Evolutionary conservation across 495 filamentous ascomycete genomes (phyloP).

Genomic region (Neurospora tetrasperma): DNA sequence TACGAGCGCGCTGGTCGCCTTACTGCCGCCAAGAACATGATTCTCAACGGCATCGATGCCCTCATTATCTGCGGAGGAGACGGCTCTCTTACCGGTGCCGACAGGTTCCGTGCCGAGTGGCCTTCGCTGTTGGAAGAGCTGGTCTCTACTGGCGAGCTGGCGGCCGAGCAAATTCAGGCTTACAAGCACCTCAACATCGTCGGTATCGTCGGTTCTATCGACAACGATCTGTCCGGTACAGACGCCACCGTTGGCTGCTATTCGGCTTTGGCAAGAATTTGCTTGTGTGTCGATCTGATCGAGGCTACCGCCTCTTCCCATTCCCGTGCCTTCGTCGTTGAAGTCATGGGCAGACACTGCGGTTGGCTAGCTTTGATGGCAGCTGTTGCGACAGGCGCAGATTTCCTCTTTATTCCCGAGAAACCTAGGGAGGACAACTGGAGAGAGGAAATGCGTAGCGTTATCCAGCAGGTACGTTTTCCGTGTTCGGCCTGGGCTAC

Average conservation of each 20-base stretch:
- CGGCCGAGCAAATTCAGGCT: conserved; percentile 54
- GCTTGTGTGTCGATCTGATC: conserved; percentile 89
- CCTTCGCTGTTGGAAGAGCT: conserved; percentile 76
- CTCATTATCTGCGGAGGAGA: conserved; percentile 96
- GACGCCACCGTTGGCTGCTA: conserved; percentile 98
- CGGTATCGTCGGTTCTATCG: conserved; percentile 91
- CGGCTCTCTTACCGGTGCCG: conserved; percentile 91
- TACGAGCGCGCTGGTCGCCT: conserved; percentile 76
- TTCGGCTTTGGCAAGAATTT: conserved; percentile 83
- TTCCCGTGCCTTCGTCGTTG: conserved; percentile 93
- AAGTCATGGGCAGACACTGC: conserved; percentile 99
- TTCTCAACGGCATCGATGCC: conserved; percentile 87
- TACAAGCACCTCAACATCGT: conserved; percentile 87
- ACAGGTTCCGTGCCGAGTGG: conserved; percentile 89
- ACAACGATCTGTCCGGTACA: conserved; percentile 95
- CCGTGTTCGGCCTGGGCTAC: background rate
- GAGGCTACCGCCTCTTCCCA: conserved; percentile 96
- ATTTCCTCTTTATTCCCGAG: conserved; percentile 96
- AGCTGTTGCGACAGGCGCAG: conserved; percentile 87
- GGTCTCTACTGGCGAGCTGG: conserved; percentile 56
- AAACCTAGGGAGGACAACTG: conserved; percentile 82
- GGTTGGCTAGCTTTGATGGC: conserved; percentile 98
- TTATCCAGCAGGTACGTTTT: conserved; percentile 60
- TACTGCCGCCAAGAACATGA: conserved; percentile 82
- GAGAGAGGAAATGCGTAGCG: conserved; percentile 78